A percentile compares a stretch with the other conserved stretches of the same genome.
Conservation (phyloP, 2,329 filamentous ascomycete species). For the Penicillium brasilianum region DNA sequence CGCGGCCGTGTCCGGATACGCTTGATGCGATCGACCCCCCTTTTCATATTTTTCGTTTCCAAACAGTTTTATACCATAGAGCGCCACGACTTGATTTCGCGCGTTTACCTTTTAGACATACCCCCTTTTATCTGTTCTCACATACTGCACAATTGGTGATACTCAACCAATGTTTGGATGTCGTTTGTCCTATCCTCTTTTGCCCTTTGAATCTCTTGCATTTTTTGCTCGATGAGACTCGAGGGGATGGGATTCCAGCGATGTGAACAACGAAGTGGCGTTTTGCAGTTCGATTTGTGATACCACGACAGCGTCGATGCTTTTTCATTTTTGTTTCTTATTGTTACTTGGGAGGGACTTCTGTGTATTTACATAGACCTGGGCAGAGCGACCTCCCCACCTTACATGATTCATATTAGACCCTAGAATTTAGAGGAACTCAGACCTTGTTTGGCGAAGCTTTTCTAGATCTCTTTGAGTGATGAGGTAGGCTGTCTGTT, state of each 20-base stretch:
- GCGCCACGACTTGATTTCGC: conserved; percentile 12
- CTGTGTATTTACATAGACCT: not conserved
- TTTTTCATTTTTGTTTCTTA: conserved; percentile 8
- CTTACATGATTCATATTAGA: too few relatives aligned
- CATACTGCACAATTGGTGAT: conserved; percentile 10
- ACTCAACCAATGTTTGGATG: not conserved
- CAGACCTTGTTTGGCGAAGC: too few relatives aligned
- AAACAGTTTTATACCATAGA: conserved; percentile 9
- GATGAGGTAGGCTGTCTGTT: too few relatives aligned
- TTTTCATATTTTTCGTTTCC: not conserved
- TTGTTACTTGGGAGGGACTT: not conserved
- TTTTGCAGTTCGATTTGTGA: conserved; percentile 17
- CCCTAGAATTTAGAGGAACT: too few relatives aligned
- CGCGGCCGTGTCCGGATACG: not conserved
- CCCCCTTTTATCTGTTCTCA: not conserved
- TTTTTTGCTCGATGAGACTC: not conserved
- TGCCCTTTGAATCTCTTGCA: not conserved
- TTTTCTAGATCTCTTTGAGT: too few relatives aligned
- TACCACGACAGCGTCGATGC: conserved; percentile 17
- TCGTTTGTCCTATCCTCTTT: not conserved
- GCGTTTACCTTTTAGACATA: not conserved
- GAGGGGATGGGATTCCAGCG: not conserved
- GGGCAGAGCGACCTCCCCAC: not conserved
- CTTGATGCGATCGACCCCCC: conserved; percentile 2
- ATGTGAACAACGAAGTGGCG: conserved; percentile 7